Base-by-base conservation (phyloP, 2,329 filamentous ascomycete genomes). In the Botrytis hyacinthi region DNA sequence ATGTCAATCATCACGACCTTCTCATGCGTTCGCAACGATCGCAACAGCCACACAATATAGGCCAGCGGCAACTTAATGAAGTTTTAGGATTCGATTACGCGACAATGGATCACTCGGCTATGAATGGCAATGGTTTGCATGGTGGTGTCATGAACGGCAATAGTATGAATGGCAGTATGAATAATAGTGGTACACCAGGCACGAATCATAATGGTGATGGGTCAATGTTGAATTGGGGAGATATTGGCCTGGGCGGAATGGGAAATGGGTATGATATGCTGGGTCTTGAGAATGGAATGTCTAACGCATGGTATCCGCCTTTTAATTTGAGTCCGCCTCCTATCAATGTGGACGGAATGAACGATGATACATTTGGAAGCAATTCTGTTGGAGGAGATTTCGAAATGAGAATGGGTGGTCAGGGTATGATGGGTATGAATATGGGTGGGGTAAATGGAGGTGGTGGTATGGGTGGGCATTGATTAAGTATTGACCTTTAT, bases 261-360 rank as follows among this genome's bases (percentile, higher is more conserved):
- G 74, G 65, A 57, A 68, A 68, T 57, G 46, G 37, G 14, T 68
- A 40, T n/a, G 65, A 57, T 42, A n/a, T 40, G 22, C 40, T 68
- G 48, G 18, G 48, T n/a, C 35, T 68, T 32, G 46, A 68, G n/a
- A 40, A 54, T 4, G 46, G 35, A 29, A n/a, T 63, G n/a, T 5
- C 61, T 18, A 91, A 91, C 70, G 93, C 92, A 8, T 98, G 95
- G 93, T 97, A 97, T 82, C 90, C 97, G 85, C 94, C 95, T 1
- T 97, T 97, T 83, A 97, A 97, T 80, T 90, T 97, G 83, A 93
- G 96, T 74, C 93, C 94, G 32, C 90, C 92, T 0, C 88, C 90
- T 73, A 82, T 88, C 60, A 83, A 84, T 10, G 22, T 40, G 32
- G 60, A 63, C 16, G 60, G 65, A 22, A 29, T 54, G 35, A 86